These are phyloP conservation scores for Pestalotiopsis sp. DNA, from an alignment of 2,329 filamentous ascomycete genomes.

Conservation along the genomic window DNA sequence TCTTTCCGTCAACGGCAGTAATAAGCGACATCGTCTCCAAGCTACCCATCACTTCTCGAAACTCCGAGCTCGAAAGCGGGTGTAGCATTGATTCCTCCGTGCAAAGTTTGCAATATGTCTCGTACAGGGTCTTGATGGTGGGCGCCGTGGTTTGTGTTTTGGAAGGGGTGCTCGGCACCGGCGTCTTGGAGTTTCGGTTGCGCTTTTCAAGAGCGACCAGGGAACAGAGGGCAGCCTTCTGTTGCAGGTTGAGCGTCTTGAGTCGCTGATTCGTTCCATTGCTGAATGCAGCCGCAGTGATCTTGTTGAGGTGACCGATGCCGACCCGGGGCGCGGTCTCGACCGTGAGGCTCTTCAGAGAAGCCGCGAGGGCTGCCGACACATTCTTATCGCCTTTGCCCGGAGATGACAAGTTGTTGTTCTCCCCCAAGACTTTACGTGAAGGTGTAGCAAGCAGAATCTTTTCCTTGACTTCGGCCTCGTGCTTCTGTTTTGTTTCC, in stretches of 20 bases:
- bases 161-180: conserved; percentile 55
- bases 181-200: conserved; percentile 52
- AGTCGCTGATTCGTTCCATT: conserved; percentile 86
- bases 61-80: conserved; percentile 87
- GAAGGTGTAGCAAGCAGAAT: conserved; percentile 66
- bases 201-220: conserved; percentile 84
- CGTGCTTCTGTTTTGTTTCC: conserved; percentile 76
- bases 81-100: conserved; percentile 87
- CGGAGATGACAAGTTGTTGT: conserved; percentile 71
- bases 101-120: conserved; percentile 81
- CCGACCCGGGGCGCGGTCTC: conserved; percentile 85
- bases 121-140: conserved; percentile 81
- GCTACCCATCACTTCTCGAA: conserved; percentile 88
- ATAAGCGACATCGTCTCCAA: conserved; percentile 87
- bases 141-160: conserved; percentile 67
- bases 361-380: conserved; percentile 51
- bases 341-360: conserved; percentile 65
- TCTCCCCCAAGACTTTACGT: conserved; percentile 79
- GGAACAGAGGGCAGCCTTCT: conserved; percentile 92
- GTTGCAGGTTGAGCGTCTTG: conserved; percentile 87
- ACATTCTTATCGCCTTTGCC: conserved; percentile 44
- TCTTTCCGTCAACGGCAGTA: conserved; percentile 69
- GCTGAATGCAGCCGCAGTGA: conserved; percentile 87
- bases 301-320: conserved; percentile 88
- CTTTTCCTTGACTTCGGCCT: conserved; percentile 60